Conservation (phyloP, 495 filamentous ascomycete species). For the Neurospora sp. region DNA sequence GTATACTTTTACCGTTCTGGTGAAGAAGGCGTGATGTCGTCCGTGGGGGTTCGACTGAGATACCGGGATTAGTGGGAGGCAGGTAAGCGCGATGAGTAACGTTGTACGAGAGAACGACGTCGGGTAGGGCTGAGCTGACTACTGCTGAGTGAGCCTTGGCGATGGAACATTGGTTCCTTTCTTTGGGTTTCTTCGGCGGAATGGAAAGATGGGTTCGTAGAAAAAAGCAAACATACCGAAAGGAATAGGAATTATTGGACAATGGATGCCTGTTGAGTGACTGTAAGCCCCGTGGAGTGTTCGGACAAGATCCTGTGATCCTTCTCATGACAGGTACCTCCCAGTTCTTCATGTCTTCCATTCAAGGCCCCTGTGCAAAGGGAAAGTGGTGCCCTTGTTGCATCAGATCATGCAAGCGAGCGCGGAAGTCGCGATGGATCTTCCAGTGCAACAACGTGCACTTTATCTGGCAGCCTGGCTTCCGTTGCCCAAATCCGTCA, state of each 20-base stretch:
- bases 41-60: too few species aligned
- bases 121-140: neutral
- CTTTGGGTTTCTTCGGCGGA: neutral
- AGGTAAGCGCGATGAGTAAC: neutral
- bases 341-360: too few species aligned
- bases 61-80: too few species aligned
- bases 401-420: neutral
- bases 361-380: too few species aligned
- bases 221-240: neutral
- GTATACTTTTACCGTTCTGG: neutral
- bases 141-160: neutral
- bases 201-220: neutral
- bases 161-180: neutral
- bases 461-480: too few species aligned
- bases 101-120: neutral
- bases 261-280: neutral
- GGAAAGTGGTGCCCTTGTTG: too few species aligned
- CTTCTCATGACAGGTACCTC: neutral
- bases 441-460: too few species aligned
- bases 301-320: neutral
- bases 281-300: neutral
- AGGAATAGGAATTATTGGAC: neutral
- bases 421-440: neutral
- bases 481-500: too few species aligned
- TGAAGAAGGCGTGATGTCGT: neutral